Base-by-base conservation (phyloP, 495 filamentous ascomycete genomes). In the Choiromyces venosus region DNA sequence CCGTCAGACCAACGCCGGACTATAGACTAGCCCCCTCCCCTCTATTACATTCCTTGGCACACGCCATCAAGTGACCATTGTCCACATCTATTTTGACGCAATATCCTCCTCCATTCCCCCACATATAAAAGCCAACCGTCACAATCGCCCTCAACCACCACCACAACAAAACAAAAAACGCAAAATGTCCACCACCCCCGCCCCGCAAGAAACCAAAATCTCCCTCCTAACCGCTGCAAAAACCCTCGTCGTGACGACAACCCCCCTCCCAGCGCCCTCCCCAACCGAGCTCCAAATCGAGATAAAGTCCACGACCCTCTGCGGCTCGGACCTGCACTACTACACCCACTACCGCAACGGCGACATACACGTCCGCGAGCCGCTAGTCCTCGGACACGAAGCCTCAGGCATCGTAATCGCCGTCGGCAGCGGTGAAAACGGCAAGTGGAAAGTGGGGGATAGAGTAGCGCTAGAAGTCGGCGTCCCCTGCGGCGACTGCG, bases 381-480 rank as follows among this genome's bases (percentile, higher is more conserved):
- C 92, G 21, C 84, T 93, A 73, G 91, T 88, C 37, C 88, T 94
- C 1, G 92, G 92, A 71, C 92, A 95, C 78, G 92, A 94, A 82
- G 91, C 91, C 69, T 88, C 90, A 35, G 92, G 92, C 33, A 85
- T 86, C 18, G 89, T 93, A 37, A 87, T 89, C 39, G 88, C 86
- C 75, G 82, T 90, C 64, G n/a, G n/a, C 52, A 29, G 52, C 25
- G 25, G 52, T 61, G 3, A 90, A 91, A 6, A 85, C 87, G 14
- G 82, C 21, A 77, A 72, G 19, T 81, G 73, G 71, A 84, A 71
- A 52, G 70, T 87, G 81, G 93, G 93, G 33, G 93, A 96, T 79
- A 88, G 92, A n/a, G 93, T 96, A 29, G 92, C 92, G 1, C 85
- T 96, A 7, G 93, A 96, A 84, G 92, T 94, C 74, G 93, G 93